Conservation (phyloP, 2,329 filamentous ascomycete genomes). For the Fusarium mundagurra region DNA sequence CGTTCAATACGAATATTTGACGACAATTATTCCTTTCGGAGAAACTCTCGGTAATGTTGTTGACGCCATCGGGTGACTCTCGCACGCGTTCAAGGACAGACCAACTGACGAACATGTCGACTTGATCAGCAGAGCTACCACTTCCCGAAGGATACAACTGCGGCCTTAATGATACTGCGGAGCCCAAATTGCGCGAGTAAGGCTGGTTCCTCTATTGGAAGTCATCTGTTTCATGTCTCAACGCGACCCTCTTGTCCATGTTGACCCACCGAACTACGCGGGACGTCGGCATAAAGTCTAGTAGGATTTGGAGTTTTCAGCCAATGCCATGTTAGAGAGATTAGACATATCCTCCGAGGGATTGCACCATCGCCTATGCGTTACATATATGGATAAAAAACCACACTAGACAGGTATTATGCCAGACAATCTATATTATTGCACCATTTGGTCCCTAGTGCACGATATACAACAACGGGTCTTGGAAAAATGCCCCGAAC, state of each 20-base stretch:
- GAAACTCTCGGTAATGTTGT: background rate
- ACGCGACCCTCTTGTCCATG: background rate
- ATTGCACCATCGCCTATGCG: background rate
- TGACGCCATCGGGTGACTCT: background rate
- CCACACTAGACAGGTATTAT: background rate
- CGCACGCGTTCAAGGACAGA: background rate
- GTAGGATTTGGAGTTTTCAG: background rate
- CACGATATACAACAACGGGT: background rate
- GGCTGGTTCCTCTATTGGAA: background rate
- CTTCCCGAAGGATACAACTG: background rate
- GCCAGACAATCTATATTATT: background rate
- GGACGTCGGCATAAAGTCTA: background rate
- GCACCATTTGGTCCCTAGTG: background rate
- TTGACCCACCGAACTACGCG: background rate
- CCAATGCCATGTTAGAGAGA: background rate
- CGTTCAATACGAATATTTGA: accelerated
- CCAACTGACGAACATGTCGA: background rate
- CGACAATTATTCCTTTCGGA: background rate
- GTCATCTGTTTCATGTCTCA: background rate
- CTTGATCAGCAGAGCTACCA: background rate
- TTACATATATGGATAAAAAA: background rate
- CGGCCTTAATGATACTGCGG: too few relatives aligned
- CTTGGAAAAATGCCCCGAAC: background rate
- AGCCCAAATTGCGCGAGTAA: background rate
- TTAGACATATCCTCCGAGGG: background rate